Conservation (phyloP, 2,329 filamentous ascomycete species). For the Phialophora expanda region DNA sequence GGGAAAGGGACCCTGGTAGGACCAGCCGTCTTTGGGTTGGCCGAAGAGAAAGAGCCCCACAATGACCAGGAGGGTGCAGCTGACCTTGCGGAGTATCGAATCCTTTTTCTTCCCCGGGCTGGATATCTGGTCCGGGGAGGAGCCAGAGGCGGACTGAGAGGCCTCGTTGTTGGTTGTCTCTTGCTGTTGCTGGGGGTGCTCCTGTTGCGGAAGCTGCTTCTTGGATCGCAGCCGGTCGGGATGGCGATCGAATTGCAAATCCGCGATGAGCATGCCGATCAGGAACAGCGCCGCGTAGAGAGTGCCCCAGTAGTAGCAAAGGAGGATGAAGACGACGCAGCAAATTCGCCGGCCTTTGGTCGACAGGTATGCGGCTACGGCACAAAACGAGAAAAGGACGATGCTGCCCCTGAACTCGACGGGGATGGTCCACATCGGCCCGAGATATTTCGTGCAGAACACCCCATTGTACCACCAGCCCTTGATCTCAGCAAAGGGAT, state of each 20-base stretch:
- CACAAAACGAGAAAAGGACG: conserved; percentile 31
- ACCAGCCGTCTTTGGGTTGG: background rate
- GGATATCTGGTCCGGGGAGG: background rate
- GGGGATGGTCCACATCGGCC: conserved; percentile 50
- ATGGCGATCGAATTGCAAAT: conserved; percentile 26
- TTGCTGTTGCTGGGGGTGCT: background rate
- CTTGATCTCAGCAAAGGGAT: conserved; percentile 23
- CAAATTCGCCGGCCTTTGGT: background rate
- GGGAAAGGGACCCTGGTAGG: background rate
- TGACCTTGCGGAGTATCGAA: background rate
- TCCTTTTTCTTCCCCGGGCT: background rate
- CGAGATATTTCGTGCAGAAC: conserved; percentile 29
- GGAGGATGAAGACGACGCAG: conserved; percentile 8
- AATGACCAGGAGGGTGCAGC: background rate
- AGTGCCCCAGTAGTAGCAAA: conserved; percentile 28
- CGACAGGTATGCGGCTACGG: background rate
- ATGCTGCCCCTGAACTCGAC: conserved; percentile 54
- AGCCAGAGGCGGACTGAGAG: background rate
- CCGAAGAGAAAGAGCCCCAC: background rate
- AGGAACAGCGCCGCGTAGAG: conserved; percentile 29
- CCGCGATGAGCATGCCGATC: conserved; percentile 29
- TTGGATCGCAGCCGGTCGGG: conserved; percentile 23
- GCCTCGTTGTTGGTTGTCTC: background rate
- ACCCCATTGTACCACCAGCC: background rate
- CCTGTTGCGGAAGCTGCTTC: conserved; percentile 47